Base-by-base conservation (phyloP, 768 basidiomycete genomes). In the Udeniomyces megalosporus region DNA sequence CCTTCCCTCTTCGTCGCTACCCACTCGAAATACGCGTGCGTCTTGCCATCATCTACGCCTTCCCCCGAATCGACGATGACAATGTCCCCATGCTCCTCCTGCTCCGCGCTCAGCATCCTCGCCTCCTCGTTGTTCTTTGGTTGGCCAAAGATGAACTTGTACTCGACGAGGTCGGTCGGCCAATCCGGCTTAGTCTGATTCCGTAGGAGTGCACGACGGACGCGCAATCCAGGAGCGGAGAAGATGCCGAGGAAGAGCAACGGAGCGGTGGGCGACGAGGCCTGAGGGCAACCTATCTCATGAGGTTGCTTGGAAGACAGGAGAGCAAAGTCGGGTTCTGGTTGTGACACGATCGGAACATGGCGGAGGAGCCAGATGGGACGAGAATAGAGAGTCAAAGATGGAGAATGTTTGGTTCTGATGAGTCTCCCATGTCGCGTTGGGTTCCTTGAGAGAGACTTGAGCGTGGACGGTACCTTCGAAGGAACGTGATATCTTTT, bases 11-110 rank as follows among this genome's bases (percentile, higher is more conserved):
- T 65, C 32, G 72, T 68, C 0, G 74, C 74, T 15, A 72, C 70
- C 72, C 72, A 74, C 66, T 73, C 70, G 61, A 73, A 72, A 64
- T 71, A 74, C 59, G 70, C 71, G 66, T 73, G 72, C 35, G 73
- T 74, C 64, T 74, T 74, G 22, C 74, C 74, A 22, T 68, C 60
- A 67, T 74, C 73, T 45, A 74, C 72, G 60, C 73, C 71, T 50
- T 74, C 74, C 22, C 70, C 68, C 11, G 49, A 44, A 28, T 58
- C 58, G 1, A 65, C 63, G 28, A 65, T 59, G 24, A 52, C 32
- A 15, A 65, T 60, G 31, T 65, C 63, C 26, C 68, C 68, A 66
- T 66, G 57, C 61, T 71, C 64, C 22, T 68, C 65, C 58, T 68
- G 68, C 66, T 74, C 74, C 38, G 64, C 62, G 24, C 67, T 53